A percentile compares a stretch with the other conserved stretches of the same genome.
Evolutionary conservation across 1,284 basidiomycete genomes (phyloP).

Genomic region (Rhodotorula sp.): DNA sequence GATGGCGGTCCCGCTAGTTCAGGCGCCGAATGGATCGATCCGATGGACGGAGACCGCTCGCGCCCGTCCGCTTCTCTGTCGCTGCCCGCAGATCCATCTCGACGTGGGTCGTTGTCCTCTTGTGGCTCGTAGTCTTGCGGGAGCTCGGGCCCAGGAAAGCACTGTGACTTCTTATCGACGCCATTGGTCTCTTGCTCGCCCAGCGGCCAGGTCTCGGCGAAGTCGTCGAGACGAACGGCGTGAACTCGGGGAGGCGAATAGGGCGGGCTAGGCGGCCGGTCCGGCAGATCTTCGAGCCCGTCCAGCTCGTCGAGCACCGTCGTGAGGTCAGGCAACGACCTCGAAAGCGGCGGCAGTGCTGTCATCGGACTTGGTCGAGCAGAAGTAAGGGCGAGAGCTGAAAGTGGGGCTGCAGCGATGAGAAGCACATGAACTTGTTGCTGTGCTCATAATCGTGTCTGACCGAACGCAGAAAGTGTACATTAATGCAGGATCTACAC

Average conservation of each 20-base stretch:
- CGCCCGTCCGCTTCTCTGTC: background rate
- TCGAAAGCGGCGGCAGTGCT: background rate
- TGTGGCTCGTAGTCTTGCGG: too few species aligned
- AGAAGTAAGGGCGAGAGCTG: background rate
- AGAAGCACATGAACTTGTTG: too few species aligned
- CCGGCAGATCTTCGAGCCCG: background rate
- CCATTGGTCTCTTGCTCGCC: too few species aligned
- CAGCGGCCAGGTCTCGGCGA: too few species aligned
- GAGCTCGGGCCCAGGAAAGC: background rate
- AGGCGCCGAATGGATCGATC: slow-evolving; percentile 40
- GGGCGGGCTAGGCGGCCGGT: background rate
- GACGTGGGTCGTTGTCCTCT: background rate
- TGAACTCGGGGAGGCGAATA: background rate
- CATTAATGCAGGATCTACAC: background rate
- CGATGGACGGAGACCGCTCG: background rate
- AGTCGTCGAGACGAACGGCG: too few species aligned
- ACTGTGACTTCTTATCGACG: too few species aligned
- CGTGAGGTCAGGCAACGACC: slow-evolving; percentile 10
- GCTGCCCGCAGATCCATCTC: background rate
- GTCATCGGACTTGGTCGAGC: background rate
- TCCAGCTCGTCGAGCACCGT: background rate
- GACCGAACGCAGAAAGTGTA: too few species aligned
- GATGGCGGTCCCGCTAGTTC: slow-evolving; percentile 6
- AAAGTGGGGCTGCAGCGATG: background rate
- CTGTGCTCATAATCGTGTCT: too few species aligned